These are phyloP conservation scores for Euclidium syriacum DNA, from an alignment of 345 rosid genomes.

Conservation along the genomic window DNA sequence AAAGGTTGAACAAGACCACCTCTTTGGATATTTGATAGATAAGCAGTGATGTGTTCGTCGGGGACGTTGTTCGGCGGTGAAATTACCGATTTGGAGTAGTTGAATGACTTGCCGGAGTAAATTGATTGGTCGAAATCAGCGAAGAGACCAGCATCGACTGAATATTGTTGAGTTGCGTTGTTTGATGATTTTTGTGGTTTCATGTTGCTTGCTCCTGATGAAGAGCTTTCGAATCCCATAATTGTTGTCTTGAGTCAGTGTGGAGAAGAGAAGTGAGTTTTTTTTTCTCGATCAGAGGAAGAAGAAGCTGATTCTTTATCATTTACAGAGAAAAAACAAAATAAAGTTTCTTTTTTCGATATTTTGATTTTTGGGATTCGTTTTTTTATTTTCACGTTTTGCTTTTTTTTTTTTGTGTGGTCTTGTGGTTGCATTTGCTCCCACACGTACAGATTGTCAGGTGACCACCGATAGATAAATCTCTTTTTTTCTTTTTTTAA, in stretches of 20 bases:
- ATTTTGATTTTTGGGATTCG: conserved; percentile 16
- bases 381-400: background rate
- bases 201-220: conserved; percentile 51
- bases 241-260: background rate
- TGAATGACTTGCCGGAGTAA: conserved; percentile 59
- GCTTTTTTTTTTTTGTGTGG: background rate
- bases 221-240: conserved; percentile 31
- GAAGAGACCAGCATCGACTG: conserved; percentile 64
- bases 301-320: conserved; percentile 29
- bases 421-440: conserved; percentile 19
- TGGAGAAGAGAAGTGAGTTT: conserved; percentile 4
- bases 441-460: conserved; percentile 25
- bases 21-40: conserved; percentile 63
- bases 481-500: background rate
- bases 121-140: conserved; percentile 68
- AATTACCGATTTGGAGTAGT: conserved; percentile 62
- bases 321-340: conserved; percentile 1
- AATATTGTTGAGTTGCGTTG: conserved; percentile 59
- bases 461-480: conserved; percentile 15
- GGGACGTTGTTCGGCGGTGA: conserved; percentile 43
- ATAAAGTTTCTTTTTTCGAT: background rate
- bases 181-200: conserved; percentile 26
- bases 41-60: conserved; percentile 63
- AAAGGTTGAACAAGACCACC: conserved; percentile 81
- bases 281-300: background rate